Conservation (phyloP, 2,329 filamentous ascomycete species). For the Stachybotrys elegans region DNA sequence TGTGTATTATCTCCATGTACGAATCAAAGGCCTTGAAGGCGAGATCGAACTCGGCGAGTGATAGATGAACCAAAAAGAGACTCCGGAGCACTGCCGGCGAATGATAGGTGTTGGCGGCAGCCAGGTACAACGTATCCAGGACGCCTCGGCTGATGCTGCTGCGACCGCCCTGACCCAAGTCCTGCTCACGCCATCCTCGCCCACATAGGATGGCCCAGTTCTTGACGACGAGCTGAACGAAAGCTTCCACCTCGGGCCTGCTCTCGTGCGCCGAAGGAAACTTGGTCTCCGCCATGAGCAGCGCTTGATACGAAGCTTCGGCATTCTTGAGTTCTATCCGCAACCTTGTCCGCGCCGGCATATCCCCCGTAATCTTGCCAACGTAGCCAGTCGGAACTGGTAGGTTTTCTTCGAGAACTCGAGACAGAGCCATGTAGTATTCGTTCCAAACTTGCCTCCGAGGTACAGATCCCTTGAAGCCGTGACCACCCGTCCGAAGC, state of each 20-base stretch:
- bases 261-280: constrained; percentile 82
- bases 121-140: constrained; percentile 83
- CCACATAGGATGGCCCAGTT: constrained; percentile 86
- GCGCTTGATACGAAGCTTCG: constrained; percentile 72
- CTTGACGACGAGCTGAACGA: constrained; percentile 70
- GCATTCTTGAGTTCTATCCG: constrained; percentile 73
- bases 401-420: constrained; percentile 63
- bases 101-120: constrained; percentile 90
- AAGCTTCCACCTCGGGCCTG: constrained; percentile 75
- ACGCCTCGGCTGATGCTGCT: constrained; percentile 69
- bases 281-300: constrained; percentile 70
- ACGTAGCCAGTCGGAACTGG: constrained; percentile 50
- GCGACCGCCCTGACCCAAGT: constrained; percentile 77
- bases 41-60: constrained; percentile 86
- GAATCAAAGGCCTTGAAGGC: constrained; percentile 88
- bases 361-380: constrained; percentile 35
- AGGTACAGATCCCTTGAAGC: constrained; percentile 54
- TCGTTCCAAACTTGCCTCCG: constrained; percentile 73
- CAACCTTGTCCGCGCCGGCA: constrained; percentile 58
- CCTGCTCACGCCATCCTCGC: constrained; percentile 71
- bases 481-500: constrained; percentile 47
- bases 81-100: constrained; percentile 83
- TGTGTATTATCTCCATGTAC: constrained; percentile 82
- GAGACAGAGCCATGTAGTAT: constrained; percentile 77
- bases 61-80: constrained; percentile 81